Percentiles rank a stretch among this genome's conserved stretches.
Evolutionary conservation across 1,284 basidiomycete genomes (phyloP).

Genomic region (Rhodofomes roseus): DNA sequence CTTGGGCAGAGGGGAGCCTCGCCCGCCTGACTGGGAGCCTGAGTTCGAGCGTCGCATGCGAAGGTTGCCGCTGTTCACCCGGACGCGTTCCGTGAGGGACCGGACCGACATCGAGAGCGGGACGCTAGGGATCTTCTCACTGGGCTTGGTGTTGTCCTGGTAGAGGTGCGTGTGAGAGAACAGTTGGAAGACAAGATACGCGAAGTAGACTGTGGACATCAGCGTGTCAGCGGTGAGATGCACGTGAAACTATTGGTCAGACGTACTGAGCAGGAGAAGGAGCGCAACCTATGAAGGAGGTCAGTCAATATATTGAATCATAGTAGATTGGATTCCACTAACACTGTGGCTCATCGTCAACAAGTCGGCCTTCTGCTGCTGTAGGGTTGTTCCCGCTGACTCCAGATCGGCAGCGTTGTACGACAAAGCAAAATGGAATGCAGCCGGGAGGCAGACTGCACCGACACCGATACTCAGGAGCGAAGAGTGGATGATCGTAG

Average conservation of each 20-base stretch:
- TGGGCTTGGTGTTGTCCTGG: conserved; percentile 47
- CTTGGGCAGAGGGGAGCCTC: conserved; percentile 4
- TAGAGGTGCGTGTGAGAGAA: conserved; percentile 86
- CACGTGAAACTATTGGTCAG: background rate
- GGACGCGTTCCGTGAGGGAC: conserved; percentile 22
- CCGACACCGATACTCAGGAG: conserved; percentile 78
- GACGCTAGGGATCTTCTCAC: conserved; percentile 23
- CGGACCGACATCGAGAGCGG: conserved; percentile 22
- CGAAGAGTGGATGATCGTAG: conserved; percentile 79
- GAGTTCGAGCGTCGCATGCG: conserved; percentile 13
- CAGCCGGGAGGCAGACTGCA: conserved; percentile 77
- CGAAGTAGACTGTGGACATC: conserved; percentile 52
- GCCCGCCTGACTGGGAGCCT: conserved; percentile 7
- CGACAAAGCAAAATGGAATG: conserved; percentile 65
- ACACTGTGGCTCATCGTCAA: conserved; percentile 84
- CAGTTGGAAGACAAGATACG: conserved; percentile 84
- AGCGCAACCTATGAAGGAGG: conserved; percentile 48
- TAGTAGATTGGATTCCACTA: conserved; percentile 23
- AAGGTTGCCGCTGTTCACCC: conserved; percentile 18
- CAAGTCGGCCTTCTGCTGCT: conserved; percentile 47
- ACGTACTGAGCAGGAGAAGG: conserved; percentile 67
- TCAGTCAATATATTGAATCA: background rate
- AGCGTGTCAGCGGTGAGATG: background rate
- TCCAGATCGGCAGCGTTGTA: conserved; percentile 21
- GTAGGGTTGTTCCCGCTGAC: conserved; percentile 20